These are phyloP conservation scores for Pseudogymnoascus verrucosus DNA, from an alignment of 2,329 filamentous ascomycete species.

Conservation along the genomic window DNA sequence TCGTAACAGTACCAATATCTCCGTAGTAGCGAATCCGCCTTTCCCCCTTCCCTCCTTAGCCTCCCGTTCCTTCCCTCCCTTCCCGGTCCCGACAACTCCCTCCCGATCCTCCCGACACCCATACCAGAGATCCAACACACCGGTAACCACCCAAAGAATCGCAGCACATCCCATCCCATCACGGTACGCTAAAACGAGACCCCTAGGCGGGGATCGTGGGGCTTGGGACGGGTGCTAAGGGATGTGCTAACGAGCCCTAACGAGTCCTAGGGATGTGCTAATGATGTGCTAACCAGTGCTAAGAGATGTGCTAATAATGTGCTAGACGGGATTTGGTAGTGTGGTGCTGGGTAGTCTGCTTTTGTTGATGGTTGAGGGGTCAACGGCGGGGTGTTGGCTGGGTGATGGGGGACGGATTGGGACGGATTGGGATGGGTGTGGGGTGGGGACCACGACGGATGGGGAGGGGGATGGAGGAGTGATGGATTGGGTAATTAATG, in stretches of 20 bases:
- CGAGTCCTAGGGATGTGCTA: no score
- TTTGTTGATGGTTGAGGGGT: not conserved
- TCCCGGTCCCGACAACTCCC: not conserved
- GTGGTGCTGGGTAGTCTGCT: not conserved
- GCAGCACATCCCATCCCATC: not conserved
- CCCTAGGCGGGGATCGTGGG: not conserved
- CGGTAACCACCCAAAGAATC: no score
- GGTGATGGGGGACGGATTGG: not conserved
- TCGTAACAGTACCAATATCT: no score
- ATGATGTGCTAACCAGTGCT: no score
- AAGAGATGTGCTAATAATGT: not conserved
- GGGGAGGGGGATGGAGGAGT: not conserved
- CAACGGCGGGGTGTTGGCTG: not conserved
- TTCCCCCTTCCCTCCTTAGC: no score
- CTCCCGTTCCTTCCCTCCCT: no score
- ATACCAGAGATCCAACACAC: no score
- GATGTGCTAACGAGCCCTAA: no score
- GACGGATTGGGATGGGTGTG: not conserved
- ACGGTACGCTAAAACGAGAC: not conserved
- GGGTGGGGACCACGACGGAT: not conserved
- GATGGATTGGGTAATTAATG: not conserved
- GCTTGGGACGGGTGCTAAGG: not conserved
- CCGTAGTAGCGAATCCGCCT: not conserved
- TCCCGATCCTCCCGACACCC: no score
- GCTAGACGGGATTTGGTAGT: no score